Conservation (phyloP, 2,329 filamentous ascomycete genomes). For the Nemania bipapillata region DNA sequence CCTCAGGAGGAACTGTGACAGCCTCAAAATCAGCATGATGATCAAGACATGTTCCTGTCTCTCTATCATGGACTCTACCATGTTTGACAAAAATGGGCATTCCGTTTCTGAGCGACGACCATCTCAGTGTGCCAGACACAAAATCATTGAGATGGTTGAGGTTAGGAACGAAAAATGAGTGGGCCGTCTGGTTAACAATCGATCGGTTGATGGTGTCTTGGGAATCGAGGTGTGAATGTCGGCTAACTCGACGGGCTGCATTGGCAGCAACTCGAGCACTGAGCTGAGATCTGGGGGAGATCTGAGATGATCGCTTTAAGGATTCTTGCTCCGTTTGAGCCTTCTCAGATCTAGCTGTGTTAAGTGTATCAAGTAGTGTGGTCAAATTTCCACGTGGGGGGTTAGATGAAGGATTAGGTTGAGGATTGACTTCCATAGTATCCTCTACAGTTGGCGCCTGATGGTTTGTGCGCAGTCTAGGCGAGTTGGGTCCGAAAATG, state of each 20-base stretch:
- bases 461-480: slow-evolving; percentile 27
- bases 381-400: slow-evolving; percentile 51
- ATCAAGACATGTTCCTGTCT: slow-evolving; percentile 51
- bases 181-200: slow-evolving; percentile 57
- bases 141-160: slow-evolving; percentile 68
- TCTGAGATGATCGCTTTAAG: slow-evolving; percentile 33
- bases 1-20: slow-evolving; percentile 63
- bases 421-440: slow-evolving; percentile 41
- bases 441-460: slow-evolving; percentile 35
- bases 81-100: slow-evolving; percentile 67
- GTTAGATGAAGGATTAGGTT: slow-evolving; percentile 43
- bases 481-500: slow-evolving; percentile 47
- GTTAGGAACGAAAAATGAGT: slow-evolving; percentile 66
- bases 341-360: slow-evolving; percentile 47
- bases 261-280: slow-evolving; percentile 36
- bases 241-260: slow-evolving; percentile 37
- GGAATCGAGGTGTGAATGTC: slow-evolving; percentile 35
- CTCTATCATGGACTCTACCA: slow-evolving; percentile 61
- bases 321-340: slow-evolving; percentile 39
- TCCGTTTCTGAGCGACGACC: slow-evolving; percentile 64
- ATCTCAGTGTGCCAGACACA: slow-evolving; percentile 65
- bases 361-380: slow-evolving; percentile 50
- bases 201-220: slow-evolving; percentile 41
- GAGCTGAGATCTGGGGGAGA: slow-evolving; percentile 35
- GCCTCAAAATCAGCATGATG: slow-evolving; percentile 63